These are phyloP conservation scores for Pseudocercospora eumusae DNA, from an alignment of 2,329 filamentous ascomycete genomes.

Conservation along the genomic window DNA sequence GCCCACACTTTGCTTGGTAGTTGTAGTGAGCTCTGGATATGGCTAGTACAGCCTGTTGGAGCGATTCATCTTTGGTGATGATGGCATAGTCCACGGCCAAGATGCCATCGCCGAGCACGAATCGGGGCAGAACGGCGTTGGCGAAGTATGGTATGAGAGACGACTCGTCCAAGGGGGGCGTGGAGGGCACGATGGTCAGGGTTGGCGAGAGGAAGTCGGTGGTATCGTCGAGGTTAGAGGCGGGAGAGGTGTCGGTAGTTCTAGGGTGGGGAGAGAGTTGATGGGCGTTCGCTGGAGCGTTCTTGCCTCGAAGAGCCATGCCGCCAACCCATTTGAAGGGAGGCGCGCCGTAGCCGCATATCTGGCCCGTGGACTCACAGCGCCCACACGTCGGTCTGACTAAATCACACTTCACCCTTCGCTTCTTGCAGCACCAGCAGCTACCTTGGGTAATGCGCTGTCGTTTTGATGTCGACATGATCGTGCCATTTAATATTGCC, in stretches of 20 bases:
- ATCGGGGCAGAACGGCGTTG: slow-evolving; percentile 23
- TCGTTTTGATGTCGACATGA: slow-evolving; percentile 24
- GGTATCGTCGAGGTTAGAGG: no score
- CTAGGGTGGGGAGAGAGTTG: no score
- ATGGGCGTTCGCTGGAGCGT: slow-evolving; percentile 20
- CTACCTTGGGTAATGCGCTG: slow-evolving; percentile 36
- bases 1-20: slow-evolving; percentile 15
- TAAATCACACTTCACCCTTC: slow-evolving; percentile 24
- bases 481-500: neutral
- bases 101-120: slow-evolving; percentile 19
- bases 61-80: slow-evolving; percentile 14
- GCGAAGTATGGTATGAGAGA: slow-evolving; percentile 21
- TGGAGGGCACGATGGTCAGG: slow-evolving; percentile 12
- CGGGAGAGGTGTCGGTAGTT: neutral
- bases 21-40: slow-evolving; percentile 24
- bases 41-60: slow-evolving; percentile 21
- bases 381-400: slow-evolving; percentile 17
- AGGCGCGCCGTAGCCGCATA: slow-evolving; percentile 21
- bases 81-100: slow-evolving; percentile 16
- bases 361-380: slow-evolving; percentile 15
- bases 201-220: neutral
- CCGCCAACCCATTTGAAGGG: slow-evolving; percentile 27
- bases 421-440: slow-evolving; percentile 22
- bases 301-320: slow-evolving; percentile 20
- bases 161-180: slow-evolving; percentile 13